Conservation (phyloP, 371 early-diverging fungal species). For the Zychaea mexicana region DNA sequence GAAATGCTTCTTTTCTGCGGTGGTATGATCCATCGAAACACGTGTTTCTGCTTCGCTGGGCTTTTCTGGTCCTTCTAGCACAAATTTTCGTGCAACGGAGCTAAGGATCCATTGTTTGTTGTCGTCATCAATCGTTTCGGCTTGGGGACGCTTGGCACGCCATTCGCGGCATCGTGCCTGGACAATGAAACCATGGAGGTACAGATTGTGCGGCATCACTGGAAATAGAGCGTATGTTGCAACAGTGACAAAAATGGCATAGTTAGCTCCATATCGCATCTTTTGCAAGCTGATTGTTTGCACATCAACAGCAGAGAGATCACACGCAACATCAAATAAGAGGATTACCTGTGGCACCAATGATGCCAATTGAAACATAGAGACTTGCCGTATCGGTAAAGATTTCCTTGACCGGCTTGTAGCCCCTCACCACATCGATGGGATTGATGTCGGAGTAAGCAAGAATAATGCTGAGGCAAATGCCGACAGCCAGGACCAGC, state of each 20-base stretch:
- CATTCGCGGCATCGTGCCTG: slow-evolving; percentile 51
- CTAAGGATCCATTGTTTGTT: background rate
- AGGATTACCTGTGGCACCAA: slow-evolving; percentile 81
- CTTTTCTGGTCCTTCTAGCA: background rate
- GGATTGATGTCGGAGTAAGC: slow-evolving; percentile 62
- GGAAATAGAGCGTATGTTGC: background rate
- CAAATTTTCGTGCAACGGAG: background rate
- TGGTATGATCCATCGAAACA: background rate
- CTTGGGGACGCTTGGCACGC: slow-evolving; percentile 30
- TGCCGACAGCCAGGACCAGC: slow-evolving; percentile 70
- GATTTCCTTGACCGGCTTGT: slow-evolving; percentile 63
- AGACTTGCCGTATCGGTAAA: slow-evolving; percentile 63
- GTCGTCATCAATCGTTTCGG: background rate
- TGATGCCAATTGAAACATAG: slow-evolving; percentile 79
- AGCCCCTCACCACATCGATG: slow-evolving; percentile 68
- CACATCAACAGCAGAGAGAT: too few relatives aligned
- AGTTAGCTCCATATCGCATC: too few relatives aligned
- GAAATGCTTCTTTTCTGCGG: slow-evolving; percentile 5
- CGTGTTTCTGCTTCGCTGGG: background rate
- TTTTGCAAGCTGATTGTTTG: too few relatives aligned
- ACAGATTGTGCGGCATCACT: slow-evolving; percentile 78
- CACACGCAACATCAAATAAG: too few relatives aligned
- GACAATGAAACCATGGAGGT: slow-evolving; percentile 76
- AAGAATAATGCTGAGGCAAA: slow-evolving; percentile 68
- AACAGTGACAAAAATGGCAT: background rate